Evolutionary conservation across 345 rosid species (phyloP).

Genomic region (Alliaria petiolata): DNA sequence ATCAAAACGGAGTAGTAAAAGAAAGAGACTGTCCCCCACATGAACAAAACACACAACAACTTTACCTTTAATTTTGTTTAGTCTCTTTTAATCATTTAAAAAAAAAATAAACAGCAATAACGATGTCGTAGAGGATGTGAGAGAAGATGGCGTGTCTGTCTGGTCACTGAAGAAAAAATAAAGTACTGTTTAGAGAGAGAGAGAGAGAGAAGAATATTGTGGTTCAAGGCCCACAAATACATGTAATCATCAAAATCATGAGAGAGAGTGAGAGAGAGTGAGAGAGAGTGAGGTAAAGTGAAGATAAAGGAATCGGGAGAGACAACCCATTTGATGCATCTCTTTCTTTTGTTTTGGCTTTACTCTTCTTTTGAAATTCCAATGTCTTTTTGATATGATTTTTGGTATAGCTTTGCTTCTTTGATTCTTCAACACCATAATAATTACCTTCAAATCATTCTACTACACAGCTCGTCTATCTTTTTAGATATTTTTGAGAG

Average conservation of each 20-base stretch:
- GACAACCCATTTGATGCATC: constrained; percentile 31
- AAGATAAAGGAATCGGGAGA: constrained; percentile 31
- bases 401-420: constrained; percentile 39
- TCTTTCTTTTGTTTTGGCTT: constrained; percentile 29
- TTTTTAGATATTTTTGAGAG: constrained; percentile 10
- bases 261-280: constrained; percentile 17
- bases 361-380: constrained; percentile 24
- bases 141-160: constrained; percentile 36
- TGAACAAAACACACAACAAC: constrained; percentile 16
- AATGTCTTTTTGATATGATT: constrained; percentile 24
- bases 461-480: constrained; percentile 13
- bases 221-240: constrained; percentile 36
- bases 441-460: constrained; percentile 48
- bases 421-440: constrained; percentile 58
- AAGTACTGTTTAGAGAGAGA: constrained; percentile 12
- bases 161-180: constrained; percentile 21
- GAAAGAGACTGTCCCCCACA: too few relatives aligned
- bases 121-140: constrained; percentile 10
- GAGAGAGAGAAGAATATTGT: too few relatives aligned
- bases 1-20: too few relatives aligned
- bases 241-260: constrained; percentile 46
- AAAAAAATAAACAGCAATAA: constrained; percentile 29
- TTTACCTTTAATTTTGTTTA: constrained; percentile 16
- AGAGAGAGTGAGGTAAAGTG: constrained; percentile 46
- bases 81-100: too few relatives aligned